These are phyloP conservation scores for Diaporthe citri DNA, from an alignment of 2,329 filamentous ascomycete species.

Conservation along the genomic window DNA sequence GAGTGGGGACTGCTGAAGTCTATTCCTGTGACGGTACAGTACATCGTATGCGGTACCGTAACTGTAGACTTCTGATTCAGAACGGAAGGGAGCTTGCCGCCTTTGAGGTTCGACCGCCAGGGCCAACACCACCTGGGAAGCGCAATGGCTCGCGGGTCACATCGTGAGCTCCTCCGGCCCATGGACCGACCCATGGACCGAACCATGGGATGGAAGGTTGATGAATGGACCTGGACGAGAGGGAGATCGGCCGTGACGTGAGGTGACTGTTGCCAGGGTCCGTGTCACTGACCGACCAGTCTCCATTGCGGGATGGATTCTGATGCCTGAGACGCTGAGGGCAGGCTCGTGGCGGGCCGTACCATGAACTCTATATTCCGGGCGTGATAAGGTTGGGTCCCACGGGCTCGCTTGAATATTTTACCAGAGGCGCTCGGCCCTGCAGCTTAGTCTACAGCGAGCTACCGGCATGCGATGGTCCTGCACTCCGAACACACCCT, in stretches of 20 bases:
- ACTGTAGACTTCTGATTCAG: constrained; percentile 21
- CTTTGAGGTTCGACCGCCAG: not conserved
- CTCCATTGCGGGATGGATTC: constrained; percentile 29
- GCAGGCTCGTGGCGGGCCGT: constrained; percentile 28
- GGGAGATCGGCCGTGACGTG: constrained; percentile 8
- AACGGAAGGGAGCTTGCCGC: constrained; percentile 22
- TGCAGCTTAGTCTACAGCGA: not conserved
- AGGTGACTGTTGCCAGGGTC: constrained; percentile 13
- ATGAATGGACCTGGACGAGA: not conserved
- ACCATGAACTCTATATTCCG: constrained; percentile 29
- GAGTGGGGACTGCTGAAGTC: constrained; percentile 30
- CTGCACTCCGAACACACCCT: not conserved
- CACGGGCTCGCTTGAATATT: constrained; percentile 24
- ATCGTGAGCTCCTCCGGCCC: not conserved
- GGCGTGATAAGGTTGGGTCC: constrained; percentile 10
- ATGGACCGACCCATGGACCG: constrained; percentile 4
- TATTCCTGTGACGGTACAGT: constrained; percentile 7
- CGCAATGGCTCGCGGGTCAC: not conserved
- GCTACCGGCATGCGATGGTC: not conserved
- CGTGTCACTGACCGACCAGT: constrained; percentile 8
- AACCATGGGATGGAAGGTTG: not conserved
- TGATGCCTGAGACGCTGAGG: constrained; percentile 28
- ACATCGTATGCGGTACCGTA: not conserved
- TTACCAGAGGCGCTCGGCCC: constrained; percentile 6
- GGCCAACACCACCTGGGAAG: not conserved